A percentile compares a stretch with the other conserved stretches of the same genome.
Conservation (phyloP, 352 stramenopile species). For the Pythium coloratum region DNA sequence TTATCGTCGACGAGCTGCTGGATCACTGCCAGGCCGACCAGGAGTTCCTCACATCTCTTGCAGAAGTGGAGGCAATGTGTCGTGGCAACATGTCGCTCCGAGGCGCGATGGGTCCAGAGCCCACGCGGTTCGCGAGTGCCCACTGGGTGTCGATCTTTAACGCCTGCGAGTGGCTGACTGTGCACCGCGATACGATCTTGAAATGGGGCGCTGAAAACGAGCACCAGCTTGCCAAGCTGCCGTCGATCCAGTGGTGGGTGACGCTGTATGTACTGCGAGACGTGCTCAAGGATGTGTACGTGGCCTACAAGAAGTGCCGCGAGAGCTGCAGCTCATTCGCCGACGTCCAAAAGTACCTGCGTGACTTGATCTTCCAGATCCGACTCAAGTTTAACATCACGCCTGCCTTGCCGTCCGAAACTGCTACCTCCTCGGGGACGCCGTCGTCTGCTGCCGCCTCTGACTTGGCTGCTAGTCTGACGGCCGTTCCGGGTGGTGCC, state of each 20-base stretch:
- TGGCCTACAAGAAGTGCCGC: slow-evolving; percentile 32
- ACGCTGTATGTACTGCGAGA: slow-evolving; percentile 49
- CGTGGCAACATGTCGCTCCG: slow-evolving; percentile 24
- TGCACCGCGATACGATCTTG: slow-evolving; percentile 45
- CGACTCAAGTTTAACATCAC: slow-evolving; percentile 59
- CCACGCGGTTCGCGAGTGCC: slow-evolving; percentile 18
- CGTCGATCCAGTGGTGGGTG: slow-evolving; percentile 40
- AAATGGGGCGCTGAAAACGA: slow-evolving; percentile 42
- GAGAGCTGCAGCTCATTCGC: slow-evolving; percentile 32
- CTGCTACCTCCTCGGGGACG: neutral
- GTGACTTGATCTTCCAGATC: slow-evolving; percentile 49
- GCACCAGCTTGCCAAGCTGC: slow-evolving; percentile 16
- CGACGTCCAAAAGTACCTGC: slow-evolving; percentile 45
- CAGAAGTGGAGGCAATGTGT: slow-evolving; percentile 39
- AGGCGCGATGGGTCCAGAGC: slow-evolving; percentile 26
- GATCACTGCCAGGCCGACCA: slow-evolving; percentile 44
- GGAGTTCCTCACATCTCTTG: slow-evolving; percentile 35
- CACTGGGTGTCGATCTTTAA: slow-evolving; percentile 46
- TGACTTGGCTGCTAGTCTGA: neutral
- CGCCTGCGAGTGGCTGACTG: slow-evolving; percentile 43
- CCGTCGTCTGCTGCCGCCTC: neutral
- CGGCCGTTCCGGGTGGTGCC: slow-evolving; percentile 1
- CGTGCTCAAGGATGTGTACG: slow-evolving; percentile 47
- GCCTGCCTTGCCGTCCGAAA: slow-evolving; percentile 11
- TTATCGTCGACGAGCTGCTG: slow-evolving; percentile 47